These are phyloP conservation scores for Aspergillus latus DNA, from an alignment of 2,329 filamentous ascomycete species.

Conservation along the genomic window DNA sequence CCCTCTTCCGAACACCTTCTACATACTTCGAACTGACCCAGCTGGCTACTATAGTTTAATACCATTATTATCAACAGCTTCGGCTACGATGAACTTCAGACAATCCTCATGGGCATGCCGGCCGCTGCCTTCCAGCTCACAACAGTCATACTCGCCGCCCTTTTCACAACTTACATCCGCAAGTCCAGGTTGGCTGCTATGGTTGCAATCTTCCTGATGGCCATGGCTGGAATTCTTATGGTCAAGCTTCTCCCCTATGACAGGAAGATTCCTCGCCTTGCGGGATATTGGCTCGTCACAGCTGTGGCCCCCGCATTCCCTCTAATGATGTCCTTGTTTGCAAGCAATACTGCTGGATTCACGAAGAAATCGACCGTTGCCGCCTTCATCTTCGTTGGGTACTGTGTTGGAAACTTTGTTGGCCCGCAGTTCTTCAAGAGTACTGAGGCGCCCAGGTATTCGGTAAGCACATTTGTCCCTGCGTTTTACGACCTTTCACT, in stretches of 20 bases:
- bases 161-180: constrained; percentile 18
- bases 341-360: constrained; percentile 20
- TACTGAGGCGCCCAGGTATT: constrained; percentile 18
- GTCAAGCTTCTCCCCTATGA: constrained; percentile 20
- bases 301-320: constrained; percentile 22
- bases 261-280: constrained; percentile 20
- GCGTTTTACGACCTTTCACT: background rate
- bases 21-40: background rate
- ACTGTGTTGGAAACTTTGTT: constrained; percentile 21
- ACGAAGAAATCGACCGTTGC: constrained; percentile 22
- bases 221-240: constrained; percentile 23
- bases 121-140: constrained; percentile 22
- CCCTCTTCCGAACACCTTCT: no score
- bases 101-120: constrained; percentile 25
- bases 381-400: constrained; percentile 18
- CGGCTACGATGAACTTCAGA: constrained; percentile 24
- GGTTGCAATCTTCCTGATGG: constrained; percentile 18
- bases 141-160: constrained; percentile 20
- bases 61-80: constrained; percentile 25
- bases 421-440: constrained; percentile 20
- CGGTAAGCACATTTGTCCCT: background rate
- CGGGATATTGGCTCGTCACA: constrained; percentile 23
- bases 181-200: constrained; percentile 20
- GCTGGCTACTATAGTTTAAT: constrained; percentile 13
- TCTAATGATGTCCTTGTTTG: constrained; percentile 18